These are phyloP conservation scores for Gigaspora rosea DNA, from an alignment of 192 early-diverging fungal genomes.

Conservation along the genomic window DNA sequence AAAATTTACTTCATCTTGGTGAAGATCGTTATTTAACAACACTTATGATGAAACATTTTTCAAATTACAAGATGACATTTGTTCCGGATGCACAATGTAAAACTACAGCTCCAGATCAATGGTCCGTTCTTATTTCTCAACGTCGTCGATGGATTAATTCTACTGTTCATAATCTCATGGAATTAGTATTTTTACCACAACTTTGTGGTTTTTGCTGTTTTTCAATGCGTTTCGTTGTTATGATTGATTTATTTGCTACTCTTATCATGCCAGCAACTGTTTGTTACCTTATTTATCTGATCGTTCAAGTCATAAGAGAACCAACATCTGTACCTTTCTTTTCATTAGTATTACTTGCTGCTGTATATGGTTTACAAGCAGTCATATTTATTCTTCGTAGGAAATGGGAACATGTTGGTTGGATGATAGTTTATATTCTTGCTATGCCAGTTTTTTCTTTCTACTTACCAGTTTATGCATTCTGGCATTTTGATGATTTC, in stretches of 20 bases:
- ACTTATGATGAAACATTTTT: constrained; percentile 96
- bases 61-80: constrained; percentile 93
- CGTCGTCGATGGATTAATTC: constrained; percentile 99
- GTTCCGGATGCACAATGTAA: constrained; percentile 89
- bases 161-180: constrained; percentile 97
- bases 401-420: constrained; percentile 90
- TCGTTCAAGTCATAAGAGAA: constrained; percentile 63
- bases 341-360: constrained; percentile 82
- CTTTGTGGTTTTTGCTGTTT: constrained; percentile 98
- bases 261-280: constrained; percentile 91
- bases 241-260: constrained; percentile 92
- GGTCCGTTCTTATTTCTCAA: constrained; percentile 92
- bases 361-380: constrained; percentile 77
- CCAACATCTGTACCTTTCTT: constrained; percentile 71
- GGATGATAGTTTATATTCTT: constrained; percentile 96
- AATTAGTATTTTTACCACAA: constrained; percentile 89
- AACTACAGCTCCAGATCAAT: constrained; percentile 93
- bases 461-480: constrained; percentile 84
- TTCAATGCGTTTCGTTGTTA: constrained; percentile 95
- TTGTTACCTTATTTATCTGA: constrained; percentile 83
- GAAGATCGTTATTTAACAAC: constrained; percentile 99
- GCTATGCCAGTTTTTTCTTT: constrained; percentile 90
- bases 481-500: constrained; percentile 99
- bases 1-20: constrained; percentile 97
- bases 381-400: constrained; percentile 76